Conservation (phyloP, 345 rosid genomes). For the Linum usitatissimum region DNA sequence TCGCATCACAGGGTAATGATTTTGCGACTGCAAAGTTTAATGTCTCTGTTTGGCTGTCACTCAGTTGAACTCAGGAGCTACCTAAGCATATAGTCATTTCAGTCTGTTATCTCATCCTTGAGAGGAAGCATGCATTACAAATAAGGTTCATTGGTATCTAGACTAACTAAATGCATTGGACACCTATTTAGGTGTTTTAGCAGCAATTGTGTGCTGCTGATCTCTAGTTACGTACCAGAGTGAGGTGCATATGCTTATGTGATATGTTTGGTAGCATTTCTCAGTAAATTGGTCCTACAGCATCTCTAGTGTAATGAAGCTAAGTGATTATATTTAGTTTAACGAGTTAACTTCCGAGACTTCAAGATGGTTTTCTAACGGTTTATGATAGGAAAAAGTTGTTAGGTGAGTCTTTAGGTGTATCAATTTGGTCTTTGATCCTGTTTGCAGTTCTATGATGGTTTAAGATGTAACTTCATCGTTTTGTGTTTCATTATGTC, state of each 20-base stretch:
- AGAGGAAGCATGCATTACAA: neutral
- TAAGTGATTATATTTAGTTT: no score
- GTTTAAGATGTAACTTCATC: neutral
- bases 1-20: slow-evolving; percentile 74
- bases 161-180: neutral
- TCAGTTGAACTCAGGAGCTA: neutral
- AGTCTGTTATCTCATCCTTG: neutral
- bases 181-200: neutral
- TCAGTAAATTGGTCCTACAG: no score
- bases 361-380: neutral
- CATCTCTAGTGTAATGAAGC: no score
- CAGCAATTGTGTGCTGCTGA: neutral
- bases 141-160: neutral
- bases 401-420: no score
- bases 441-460: neutral
- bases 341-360: neutral
- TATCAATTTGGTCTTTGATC: neutral
- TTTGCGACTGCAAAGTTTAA: neutral
- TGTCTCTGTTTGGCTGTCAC: neutral
- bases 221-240: neutral
- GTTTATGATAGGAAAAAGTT: neutral
- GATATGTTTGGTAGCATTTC: no score
- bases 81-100: neutral
- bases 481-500: neutral
- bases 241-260: neutral